Base-by-base conservation (phyloP, 1,284 basidiomycete species). In the Sparassis latifolia region DNA sequence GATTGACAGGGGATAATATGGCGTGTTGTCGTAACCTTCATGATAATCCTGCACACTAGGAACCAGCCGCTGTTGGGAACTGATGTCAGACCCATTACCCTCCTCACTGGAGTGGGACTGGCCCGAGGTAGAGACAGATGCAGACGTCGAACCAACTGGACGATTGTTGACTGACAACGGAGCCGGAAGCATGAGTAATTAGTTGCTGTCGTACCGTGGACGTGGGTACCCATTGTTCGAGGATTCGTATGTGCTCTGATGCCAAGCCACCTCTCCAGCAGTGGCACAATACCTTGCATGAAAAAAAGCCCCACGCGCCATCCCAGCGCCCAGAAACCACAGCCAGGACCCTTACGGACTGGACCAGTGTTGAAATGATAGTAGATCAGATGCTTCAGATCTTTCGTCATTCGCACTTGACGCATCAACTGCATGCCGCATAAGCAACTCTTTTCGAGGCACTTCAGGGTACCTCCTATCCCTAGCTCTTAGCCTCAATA, bases 61-160 rank as follows among this genome's bases (percentile, higher is more conserved):
- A 29, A 87, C 69, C 37, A 86, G 71, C 33, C 80, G 77, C 46
- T 78, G 75, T 44, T 84, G 77, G 3, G 83, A 83, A 6, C 71
- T 70, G 49, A 78, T 76, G 37, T 71, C 78, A n/a, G 73, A 69
- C 49, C 77, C 78, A 53, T 79, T 77, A 28, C 76, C 69, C 20
- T 88, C 86, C 58, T 86, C 84, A 65, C 82, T 87, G 32, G 81
- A 79, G 30, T 83, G 75, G 1, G 79, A 77, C 47, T 76, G 64
- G 10, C 73, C 79, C n/a, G 60, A 48, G 2, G 64, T 64, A 3
- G 67, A 67, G 5, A 78, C 73, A 20, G 81, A 77, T 3, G 84
- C 78, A 2, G 74, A 67, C 5, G 83, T 79, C 51, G 72, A 66
- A 27, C 42, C 10, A 33, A 32, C 40, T 10, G 33, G 29, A 12